Base-by-base conservation (phyloP, 352 stramenopile genomes). In the Globisporangium radiosum region DNA sequence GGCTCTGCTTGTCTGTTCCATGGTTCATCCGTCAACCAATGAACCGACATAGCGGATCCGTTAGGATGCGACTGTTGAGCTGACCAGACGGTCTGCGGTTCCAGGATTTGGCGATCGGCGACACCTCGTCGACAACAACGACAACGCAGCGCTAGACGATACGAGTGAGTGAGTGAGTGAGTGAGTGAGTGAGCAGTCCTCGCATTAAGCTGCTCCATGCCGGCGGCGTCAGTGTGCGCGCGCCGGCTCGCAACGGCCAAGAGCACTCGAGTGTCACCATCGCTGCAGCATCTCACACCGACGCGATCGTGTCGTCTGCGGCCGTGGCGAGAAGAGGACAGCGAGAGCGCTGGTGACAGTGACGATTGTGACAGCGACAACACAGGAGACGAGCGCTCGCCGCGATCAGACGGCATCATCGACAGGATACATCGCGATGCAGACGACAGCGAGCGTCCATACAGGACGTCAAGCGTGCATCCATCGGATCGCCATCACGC, bases 241-340 rank as follows among this genome's bases (percentile, higher is more conserved):
- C 13, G 15, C 2, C 36, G 33, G 10, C 8, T 25, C 25, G 25
- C 25, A 25, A 25, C 25, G 25, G 25, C 25, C 25, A 25, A 25
- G 25, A 25, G 40, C 11, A 44, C 40, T 7, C 11, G 7, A 11
- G 17, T 3, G 37, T 57, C 19, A 13, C 4, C 17, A 5, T 38
- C 52, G 17, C 52, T 37, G 39, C 39, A 49, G 52, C 47, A 14
- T n/a, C 15, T 39, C 9, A 5, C 11, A 10, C n/a, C 25, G 25
- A 25, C 47, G 40, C 47, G 11, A 14, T n/a, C 33, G 43, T 37
- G 44, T 25, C 19, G 47, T 38, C 15, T 63, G 9, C 49, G 17
- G 14, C 17, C 57, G 7, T 56, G 42, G 49, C 44, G 40, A 47
- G 57, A 57, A 52, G 50, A 57, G 17, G 42, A 47, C 8, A 47